Evolutionary conservation across 1,139 yeast genomes (phyloP).

Genomic region (Geotrichum aggregatum): DNA sequence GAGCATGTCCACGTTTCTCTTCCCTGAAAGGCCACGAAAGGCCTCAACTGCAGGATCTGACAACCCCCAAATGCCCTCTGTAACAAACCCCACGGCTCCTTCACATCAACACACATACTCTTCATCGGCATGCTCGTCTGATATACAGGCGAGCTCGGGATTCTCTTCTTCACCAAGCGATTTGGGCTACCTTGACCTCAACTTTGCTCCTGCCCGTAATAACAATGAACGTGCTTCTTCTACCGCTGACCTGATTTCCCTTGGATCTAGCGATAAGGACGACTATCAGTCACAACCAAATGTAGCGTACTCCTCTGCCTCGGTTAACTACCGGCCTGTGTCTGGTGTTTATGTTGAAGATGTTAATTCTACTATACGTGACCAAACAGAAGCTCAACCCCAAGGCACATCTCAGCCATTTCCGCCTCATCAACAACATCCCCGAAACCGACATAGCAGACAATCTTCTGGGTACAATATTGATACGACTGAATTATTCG

Average conservation of each 20-base stretch:
- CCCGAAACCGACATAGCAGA: constrained; percentile 7
- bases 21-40: constrained; percentile 13
- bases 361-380: constrained; percentile 10
- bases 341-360: constrained; percentile 1
- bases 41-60: constrained; percentile 6
- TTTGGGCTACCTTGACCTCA: constrained; percentile 2
- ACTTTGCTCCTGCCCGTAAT: constrained; percentile 3
- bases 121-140: not conserved
- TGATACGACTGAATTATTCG: constrained; percentile 7
- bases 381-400: constrained; percentile 8
- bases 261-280: constrained; percentile 6
- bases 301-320: constrained; percentile 8
- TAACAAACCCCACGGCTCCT: not conserved
- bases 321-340: constrained; percentile 7
- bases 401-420: constrained; percentile 3
- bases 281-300: constrained; percentile 5
- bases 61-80: constrained; percentile 2
- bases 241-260: not conserved
- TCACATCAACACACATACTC: constrained; percentile 1
- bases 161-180: constrained; percentile 11
- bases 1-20: constrained; percentile 16
- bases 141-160: not conserved
- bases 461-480: constrained; percentile 13
- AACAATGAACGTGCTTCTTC: not conserved
- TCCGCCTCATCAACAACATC: not conserved